These are phyloP conservation scores for Gracilariopsis chorda DNA, from an alignment of 23 red algal species.

Conservation along the genomic window DNA sequence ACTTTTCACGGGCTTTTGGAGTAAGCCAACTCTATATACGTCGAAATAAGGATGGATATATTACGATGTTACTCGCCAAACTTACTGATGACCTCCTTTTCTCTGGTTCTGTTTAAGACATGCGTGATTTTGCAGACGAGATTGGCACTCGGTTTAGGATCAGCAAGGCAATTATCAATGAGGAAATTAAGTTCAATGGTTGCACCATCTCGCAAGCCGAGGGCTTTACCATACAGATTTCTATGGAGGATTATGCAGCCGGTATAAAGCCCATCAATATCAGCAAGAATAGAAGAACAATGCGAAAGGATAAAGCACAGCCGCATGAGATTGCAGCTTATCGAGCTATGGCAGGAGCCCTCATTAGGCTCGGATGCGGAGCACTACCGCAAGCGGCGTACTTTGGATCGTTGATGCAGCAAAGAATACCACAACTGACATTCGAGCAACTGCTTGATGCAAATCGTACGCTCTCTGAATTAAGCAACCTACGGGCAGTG, in stretches of 20 bases:
- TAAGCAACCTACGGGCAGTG: not conserved
- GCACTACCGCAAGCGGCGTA: slow-evolving; percentile 3
- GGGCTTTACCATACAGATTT: not conserved
- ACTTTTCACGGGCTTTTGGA: not conserved
- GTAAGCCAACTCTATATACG: not conserved
- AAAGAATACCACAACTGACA: not conserved
- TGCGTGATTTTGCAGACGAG: not conserved
- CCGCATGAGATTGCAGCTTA: not conserved
- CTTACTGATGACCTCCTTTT: not conserved
- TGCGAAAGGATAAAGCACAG: not conserved
- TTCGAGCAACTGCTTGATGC: not conserved
- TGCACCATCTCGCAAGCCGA: not conserved
- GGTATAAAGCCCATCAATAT: not conserved
- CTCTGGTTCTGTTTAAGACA: not conserved
- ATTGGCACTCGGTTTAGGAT: not conserved
- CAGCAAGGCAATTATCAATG: slow-evolving; percentile 8
- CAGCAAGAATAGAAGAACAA: not conserved
- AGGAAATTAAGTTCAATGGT: not conserved
- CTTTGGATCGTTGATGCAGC: slow-evolving; percentile 26
- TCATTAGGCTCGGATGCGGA: slow-evolving; percentile 2
- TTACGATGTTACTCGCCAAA: not conserved
- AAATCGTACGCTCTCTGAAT: not conserved
- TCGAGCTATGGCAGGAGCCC: not conserved
- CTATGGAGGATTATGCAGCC: not conserved
- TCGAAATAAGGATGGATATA: not conserved